Evolutionary conservation across 495 filamentous ascomycete species (phyloP), one percentile per base, ranked within the genome.

Genomic region (Delitschia confertaspora): DNA sequence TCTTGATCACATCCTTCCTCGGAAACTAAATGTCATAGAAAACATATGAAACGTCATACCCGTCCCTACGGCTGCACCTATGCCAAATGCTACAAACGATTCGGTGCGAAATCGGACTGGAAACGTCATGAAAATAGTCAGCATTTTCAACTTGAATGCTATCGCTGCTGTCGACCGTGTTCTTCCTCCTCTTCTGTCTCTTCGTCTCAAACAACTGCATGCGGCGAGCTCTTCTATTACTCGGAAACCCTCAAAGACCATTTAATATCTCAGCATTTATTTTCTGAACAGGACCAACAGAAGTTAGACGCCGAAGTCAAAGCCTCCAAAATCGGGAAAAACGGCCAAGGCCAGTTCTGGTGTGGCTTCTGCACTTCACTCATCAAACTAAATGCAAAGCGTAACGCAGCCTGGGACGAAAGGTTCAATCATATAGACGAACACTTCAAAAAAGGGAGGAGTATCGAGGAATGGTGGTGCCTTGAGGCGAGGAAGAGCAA

Each of bases 61-160:
- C 78, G 80, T 40, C 91, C 88, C 0, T 96, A 91, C 55, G 84
- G 81, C 31, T 95, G 89, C 64, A 95, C 89, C 6, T 86, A 78
- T 34, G 59, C 69, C 7, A 66, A 66, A 14, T 95, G 91, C 57
- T 65, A 68, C 34, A 91, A 86, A 50, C 72, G 63, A 2, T 94
- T 95, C 51, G 89, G 91, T 25, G 88, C 83, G 66, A 95, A 95
- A 58, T 85, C 85, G 32, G 89, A 95, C 64, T 95, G 89, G 91
- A 95, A 95, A 62, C 80, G 91, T 6, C 89, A 96, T 59, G 89
- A 96, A 53, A 86, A 80, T 50, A 82, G 78, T 19, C 87, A 93
- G 59, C 89, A 95, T 57, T 80, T 77, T 49, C 76, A 82, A 51
- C 55, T 75, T 2, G 79, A 87, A 47, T 71, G 75, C 41, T 95